These are phyloP conservation scores for Sphagnum magellanicum DNA, from an alignment of 228 moss, liverwort and hornwort genomes.

Conservation along the genomic window DNA sequence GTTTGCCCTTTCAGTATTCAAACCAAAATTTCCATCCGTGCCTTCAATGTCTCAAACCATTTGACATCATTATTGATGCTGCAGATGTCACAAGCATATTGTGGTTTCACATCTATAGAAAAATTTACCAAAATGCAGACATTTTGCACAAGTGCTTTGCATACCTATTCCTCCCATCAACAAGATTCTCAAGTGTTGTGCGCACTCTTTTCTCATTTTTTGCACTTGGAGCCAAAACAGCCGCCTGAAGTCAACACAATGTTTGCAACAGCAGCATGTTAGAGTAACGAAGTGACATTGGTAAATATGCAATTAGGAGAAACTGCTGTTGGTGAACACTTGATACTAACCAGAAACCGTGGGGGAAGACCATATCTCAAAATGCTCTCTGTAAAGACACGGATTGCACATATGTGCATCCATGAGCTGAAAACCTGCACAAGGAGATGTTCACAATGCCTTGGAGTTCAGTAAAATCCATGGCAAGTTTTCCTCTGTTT, in stretches of 20 bases:
- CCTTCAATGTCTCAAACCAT: no score
- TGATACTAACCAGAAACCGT: conserved; percentile 48
- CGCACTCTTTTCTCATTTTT: conserved; percentile 60
- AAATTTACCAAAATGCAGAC: no score
- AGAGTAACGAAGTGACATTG: no score
- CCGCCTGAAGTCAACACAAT: conserved; percentile 28
- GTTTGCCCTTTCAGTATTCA: neutral
- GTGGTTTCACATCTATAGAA: no score
- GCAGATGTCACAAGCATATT: no score
- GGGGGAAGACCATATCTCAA: conserved; percentile 82
- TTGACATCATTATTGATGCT: no score
- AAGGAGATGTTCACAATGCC: neutral
- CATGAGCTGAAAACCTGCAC: conserved; percentile 67
- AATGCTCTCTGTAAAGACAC: conserved; percentile 71
- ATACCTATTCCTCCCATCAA: conserved; percentile 28
- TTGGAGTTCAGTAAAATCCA: no score
- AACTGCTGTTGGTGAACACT: no score
- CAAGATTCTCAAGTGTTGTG: conserved; percentile 41
- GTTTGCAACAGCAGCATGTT: no score
- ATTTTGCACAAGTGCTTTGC: no score
- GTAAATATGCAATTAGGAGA: no score
- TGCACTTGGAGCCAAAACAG: conserved; percentile 43
- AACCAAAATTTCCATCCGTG: neutral
- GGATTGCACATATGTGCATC: conserved; percentile 71
- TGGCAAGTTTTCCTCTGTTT: no score